These are phyloP conservation scores for Penicillium riverlandense DNA, from an alignment of 495 filamentous ascomycete species.

Conservation along the genomic window DNA sequence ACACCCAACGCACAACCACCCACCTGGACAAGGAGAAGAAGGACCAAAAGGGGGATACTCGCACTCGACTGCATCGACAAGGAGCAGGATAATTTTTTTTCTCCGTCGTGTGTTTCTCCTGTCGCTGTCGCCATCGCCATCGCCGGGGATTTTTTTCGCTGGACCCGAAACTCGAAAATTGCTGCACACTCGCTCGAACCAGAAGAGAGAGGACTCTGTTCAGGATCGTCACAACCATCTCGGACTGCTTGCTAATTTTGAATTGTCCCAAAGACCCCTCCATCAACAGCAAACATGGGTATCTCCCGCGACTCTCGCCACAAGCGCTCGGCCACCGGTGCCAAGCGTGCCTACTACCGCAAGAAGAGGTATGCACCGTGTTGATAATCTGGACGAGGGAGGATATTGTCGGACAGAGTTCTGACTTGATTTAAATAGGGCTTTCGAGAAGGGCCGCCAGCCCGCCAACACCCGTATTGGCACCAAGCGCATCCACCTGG, in stretches of 20 bases:
- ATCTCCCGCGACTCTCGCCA: conserved; percentile 98
- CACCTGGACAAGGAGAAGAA: too few species aligned
- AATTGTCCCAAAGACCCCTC: conserved; percentile 38
- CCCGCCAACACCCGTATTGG: conserved; percentile 99
- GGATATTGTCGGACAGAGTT: background rate
- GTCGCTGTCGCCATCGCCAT: background rate
- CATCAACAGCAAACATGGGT: conserved; percentile 82
- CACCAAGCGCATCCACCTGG: conserved; percentile 94
- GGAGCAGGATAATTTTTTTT: background rate
- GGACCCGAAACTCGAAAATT: background rate
- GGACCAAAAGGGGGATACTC: too few species aligned
- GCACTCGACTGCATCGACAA: too few species aligned
- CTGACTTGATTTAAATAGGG: conserved; percentile 47
- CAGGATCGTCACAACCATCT: conserved; percentile 7
- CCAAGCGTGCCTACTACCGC: conserved; percentile 91
- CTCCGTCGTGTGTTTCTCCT: background rate
- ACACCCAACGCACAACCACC: too few species aligned
- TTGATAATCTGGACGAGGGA: conserved; percentile 8
- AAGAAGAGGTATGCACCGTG: conserved; percentile 61
- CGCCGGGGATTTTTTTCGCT: background rate
- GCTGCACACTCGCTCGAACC: conserved; percentile 12
- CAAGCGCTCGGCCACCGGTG: conserved; percentile 96
- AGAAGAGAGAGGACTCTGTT: conserved; percentile 13
- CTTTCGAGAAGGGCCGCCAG: conserved; percentile 99
- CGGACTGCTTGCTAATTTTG: conserved; percentile 19